Evolutionary conservation across 2,329 filamentous ascomycete species (phyloP).

Genomic region (Cladosporium sp.): DNA sequence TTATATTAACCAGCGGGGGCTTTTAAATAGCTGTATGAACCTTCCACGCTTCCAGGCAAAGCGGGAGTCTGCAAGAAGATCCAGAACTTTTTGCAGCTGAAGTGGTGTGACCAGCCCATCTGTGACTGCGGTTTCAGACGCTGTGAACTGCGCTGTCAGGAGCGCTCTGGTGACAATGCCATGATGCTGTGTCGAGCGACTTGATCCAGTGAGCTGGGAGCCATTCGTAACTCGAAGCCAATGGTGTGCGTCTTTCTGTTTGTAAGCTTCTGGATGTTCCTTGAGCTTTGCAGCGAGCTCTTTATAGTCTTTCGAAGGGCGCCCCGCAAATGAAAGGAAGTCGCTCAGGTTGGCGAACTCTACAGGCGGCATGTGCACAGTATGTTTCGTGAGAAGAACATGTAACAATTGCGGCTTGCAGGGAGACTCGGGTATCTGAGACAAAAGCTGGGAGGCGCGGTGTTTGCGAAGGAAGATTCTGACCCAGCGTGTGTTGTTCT

Average conservation of each 20-base stretch:
- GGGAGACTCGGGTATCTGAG: not conserved
- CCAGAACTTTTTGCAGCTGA: not conserved
- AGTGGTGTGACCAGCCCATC: not conserved
- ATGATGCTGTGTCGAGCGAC: no score
- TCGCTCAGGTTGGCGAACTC: not conserved
- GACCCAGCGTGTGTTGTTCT: not conserved
- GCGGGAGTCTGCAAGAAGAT: not conserved
- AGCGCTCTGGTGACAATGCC: no score
- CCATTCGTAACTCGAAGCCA: not conserved
- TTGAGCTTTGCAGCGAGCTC: not conserved
- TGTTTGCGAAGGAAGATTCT: conserved; percentile 1
- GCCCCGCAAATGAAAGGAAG: not conserved
- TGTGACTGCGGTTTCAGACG: no score
- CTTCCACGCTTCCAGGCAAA: no score
- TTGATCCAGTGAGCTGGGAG: not conserved
- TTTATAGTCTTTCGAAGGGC: not conserved
- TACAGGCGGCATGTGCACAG: not conserved
- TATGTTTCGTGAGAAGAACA: not conserved
- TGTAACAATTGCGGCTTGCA: not conserved
- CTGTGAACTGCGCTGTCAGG: no score
- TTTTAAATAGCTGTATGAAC: not conserved
- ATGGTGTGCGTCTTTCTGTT: not conserved
- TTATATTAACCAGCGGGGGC: not conserved
- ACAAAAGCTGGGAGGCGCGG: not conserved
- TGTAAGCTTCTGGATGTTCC: not conserved